Evolutionary conservation across 257 asterid species (phyloP), one percentile per base, ranked within the genome.

Genomic region (Przewalskia tangutica): DNA sequence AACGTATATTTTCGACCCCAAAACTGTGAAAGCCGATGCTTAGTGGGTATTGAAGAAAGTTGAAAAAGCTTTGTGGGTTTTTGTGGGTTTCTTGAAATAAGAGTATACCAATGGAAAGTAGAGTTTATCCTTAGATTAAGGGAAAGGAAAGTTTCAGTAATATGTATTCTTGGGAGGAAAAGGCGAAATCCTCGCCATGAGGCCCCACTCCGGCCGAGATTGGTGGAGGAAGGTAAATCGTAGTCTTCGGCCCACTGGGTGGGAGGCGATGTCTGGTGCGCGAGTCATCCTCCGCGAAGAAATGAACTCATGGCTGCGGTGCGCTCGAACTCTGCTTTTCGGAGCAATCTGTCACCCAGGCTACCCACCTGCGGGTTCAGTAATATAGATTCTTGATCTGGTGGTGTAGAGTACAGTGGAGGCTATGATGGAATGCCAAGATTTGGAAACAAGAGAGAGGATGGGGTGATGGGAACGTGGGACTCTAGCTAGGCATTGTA

Each of bases 401-500:
- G 86, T 84, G 85, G 84, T 84, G 88, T 89, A 91, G 85, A 95
- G 93, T 8, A 86, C 85, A 18, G 92, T 42, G 55, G 94, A 89
- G 14, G 77, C 85, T 51, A 91, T 48, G 53, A 89, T 75, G 83
- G 86, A 87, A 76, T 86, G 88, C 99, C 99, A 95, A 14, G 95
- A 83, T 85, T 90, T 95, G 17, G 95, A 92, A 81, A 94, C 95
- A 3, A 94, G 84, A 44, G 96, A 91, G 86, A 95, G 91, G 10
- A 65, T 58, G 11, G 90, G 92, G 88, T 92, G 88, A 82, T 53
- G 82, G 27, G 85, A 89, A 23, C 93, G 91, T 2, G 97, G 93
- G 12, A 94, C 84, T 84, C 97, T 86, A 17, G 99, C 97, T 5
- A 95, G 76, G 87, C 95, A 94, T 44, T 87, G 93, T 80, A 92